Percentiles rank a stretch among this genome's conserved stretches.
Conservation (phyloP, 208 protist genomes). For the Phytomonas serpens region DNA sequence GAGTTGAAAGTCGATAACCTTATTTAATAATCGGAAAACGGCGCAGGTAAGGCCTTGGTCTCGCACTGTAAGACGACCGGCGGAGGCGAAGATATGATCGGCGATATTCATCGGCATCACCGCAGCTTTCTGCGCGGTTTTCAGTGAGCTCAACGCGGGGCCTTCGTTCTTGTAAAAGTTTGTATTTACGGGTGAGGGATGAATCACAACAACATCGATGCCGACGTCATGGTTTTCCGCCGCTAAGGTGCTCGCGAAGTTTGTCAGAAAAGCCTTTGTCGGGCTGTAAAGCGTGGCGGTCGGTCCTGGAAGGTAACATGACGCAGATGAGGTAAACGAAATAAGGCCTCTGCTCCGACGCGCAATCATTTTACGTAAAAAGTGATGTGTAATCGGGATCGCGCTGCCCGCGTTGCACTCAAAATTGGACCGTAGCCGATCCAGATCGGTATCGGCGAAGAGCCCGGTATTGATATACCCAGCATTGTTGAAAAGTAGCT, state of each 20-base stretch:
- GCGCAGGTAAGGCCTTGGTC: conserved; percentile 72
- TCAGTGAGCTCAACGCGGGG: conserved; percentile 59
- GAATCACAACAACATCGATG: conserved; percentile 83
- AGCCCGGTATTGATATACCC: conserved; percentile 91
- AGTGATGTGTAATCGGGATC: conserved; percentile 85
- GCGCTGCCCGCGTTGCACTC: conserved; percentile 86
- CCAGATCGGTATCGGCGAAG: conserved; percentile 78
- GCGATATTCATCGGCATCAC: conserved; percentile 72
- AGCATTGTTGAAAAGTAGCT: conserved; percentile 92
- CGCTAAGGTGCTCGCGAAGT: conserved; percentile 74
- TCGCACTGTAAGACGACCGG: conserved; percentile 76
- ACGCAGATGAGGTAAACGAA: conserved; percentile 83
- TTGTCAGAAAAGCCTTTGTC: conserved; percentile 89
- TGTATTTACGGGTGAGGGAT: conserved; percentile 82
- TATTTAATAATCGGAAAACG: conserved; percentile 67
- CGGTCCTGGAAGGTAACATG: conserved; percentile 79
- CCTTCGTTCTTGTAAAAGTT: conserved; percentile 89
- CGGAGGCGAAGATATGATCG: conserved; percentile 73
- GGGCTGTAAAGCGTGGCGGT: conserved; percentile 86
- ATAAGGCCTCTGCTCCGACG: conserved; percentile 69
- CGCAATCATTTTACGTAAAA: conserved; percentile 82
- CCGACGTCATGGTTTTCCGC: conserved; percentile 73
- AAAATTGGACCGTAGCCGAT: conserved; percentile 76
- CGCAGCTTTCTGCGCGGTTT: conserved; percentile 61
- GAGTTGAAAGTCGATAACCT: conserved; percentile 80